Evolutionary conservation across 2,329 filamentous ascomycete genomes (phyloP).

Genomic region (Trichoderma sp.): DNA sequence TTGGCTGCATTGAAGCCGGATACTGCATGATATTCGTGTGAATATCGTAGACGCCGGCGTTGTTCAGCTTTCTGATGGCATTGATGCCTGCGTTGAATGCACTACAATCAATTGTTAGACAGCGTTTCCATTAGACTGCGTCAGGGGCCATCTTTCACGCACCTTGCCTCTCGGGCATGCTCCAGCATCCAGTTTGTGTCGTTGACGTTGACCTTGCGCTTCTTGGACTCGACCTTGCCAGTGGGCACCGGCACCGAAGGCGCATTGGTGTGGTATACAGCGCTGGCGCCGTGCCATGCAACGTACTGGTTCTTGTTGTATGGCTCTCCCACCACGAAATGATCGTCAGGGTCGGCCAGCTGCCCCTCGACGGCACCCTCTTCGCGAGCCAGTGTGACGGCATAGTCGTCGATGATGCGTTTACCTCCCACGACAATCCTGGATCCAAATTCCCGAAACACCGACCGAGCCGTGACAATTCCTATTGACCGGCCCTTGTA

Average conservation of each 20-base stretch:
- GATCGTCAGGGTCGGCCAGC: conserved; percentile 85
- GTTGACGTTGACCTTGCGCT: conserved; percentile 82
- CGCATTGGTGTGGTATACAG: conserved; percentile 83
- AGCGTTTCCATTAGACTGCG: neutral
- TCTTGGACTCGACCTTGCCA: conserved; percentile 78
- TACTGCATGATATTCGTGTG: conserved; percentile 93
- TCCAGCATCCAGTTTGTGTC: conserved; percentile 96
- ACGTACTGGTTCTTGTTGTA: conserved; percentile 99
- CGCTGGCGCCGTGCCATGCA: conserved; percentile 95
- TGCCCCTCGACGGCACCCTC: conserved; percentile 84
- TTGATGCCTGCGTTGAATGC: conserved; percentile 79
- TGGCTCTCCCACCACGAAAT: conserved; percentile 70
- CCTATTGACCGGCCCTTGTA: conserved; percentile 98
- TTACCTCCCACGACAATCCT: conserved; percentile 90
- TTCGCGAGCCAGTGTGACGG: conserved; percentile 69
- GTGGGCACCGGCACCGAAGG: conserved; percentile 73
- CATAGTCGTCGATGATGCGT: conserved; percentile 85
- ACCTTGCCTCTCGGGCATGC: conserved; percentile 90
- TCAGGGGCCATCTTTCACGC: conserved; percentile 28
- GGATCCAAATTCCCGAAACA: conserved; percentile 94
- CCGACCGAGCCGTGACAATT: conserved; percentile 91
- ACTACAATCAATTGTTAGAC: conserved; percentile 45
- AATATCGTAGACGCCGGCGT: conserved; percentile 81
- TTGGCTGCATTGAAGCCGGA: conserved; percentile 84
- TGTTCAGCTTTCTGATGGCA: conserved; percentile 64